Percentiles rank a stretch among this genome's conserved stretches.
Conservation (phyloP, 1,284 basidiomycete species). For the Cryptococcus jaspeensis region DNA sequence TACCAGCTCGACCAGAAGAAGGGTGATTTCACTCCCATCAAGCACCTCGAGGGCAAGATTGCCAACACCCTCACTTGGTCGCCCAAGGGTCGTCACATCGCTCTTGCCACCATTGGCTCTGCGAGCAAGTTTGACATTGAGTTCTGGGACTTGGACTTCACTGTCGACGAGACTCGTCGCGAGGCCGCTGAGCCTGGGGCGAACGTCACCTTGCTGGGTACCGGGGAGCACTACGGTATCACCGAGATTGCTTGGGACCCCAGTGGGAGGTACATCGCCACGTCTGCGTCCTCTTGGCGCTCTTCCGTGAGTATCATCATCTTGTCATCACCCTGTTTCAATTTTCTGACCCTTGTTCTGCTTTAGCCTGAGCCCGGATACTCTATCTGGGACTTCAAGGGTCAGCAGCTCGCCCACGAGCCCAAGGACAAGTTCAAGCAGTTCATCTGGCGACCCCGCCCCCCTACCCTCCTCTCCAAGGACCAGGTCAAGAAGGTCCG, state of each 20-base stretch:
- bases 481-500: constrained; percentile 80
- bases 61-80: constrained; percentile 98
- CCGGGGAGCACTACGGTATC: constrained; percentile 95
- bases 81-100: constrained; percentile 91
- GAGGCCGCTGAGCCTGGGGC: constrained; percentile 74
- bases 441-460: constrained; percentile 96
- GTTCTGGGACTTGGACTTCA: constrained; percentile 98
- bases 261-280: constrained; percentile 88
- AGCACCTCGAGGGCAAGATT: constrained; percentile 77
- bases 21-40: constrained; percentile 90
- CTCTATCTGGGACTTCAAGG: constrained; percentile 97
- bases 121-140: constrained; percentile 95
- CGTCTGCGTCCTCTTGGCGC: constrained; percentile 92
- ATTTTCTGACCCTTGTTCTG: constrained; percentile 2
- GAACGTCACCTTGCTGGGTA: constrained; percentile 76
- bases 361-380: constrained; percentile 90
- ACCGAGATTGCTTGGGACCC: constrained; percentile 99
- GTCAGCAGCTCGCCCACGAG: constrained; percentile 84
- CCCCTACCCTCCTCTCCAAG: constrained; percentile 79
- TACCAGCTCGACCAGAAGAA: constrained; percentile 97
- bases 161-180: constrained; percentile 62
- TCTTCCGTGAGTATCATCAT: constrained; percentile 66
- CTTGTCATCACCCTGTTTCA: neutral
- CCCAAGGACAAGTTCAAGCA: constrained; percentile 97
- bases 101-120: constrained; percentile 92